phyloP scores from a whole-genome alignment of 202 grass and related monocot genomes.

The Schoenoplectus triqueter region DNA sequence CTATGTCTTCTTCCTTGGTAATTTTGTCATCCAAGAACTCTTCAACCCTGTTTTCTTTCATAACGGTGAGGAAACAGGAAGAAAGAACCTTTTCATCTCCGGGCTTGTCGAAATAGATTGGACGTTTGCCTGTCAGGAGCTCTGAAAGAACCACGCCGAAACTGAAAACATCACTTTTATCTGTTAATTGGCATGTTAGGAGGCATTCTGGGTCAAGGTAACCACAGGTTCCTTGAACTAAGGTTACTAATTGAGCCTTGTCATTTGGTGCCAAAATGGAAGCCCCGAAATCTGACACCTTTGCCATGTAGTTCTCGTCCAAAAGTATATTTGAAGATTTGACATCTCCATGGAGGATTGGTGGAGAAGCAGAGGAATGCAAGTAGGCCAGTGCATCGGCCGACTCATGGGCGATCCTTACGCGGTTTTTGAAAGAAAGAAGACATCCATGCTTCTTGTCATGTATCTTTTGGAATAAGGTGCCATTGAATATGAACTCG shows the following conservation, averaged over 20 bases:
- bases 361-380: conserved; percentile 33
- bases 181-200: conserved; percentile 29
- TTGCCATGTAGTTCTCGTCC: conserved; percentile 34
- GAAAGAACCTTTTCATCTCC: conserved; percentile 38
- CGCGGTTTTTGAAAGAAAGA: conserved; percentile 25
- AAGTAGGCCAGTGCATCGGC: conserved; percentile 45
- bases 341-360: conserved; percentile 44
- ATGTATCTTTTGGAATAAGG: conserved; percentile 36
- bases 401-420: conserved; percentile 43
- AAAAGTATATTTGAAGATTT: conserved; percentile 48
- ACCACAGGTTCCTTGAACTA: conserved; percentile 43
- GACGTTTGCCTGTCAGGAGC: conserved; percentile 32
- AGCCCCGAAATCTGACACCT: conserved; percentile 47
- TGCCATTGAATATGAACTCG: conserved; percentile 42
- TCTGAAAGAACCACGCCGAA: conserved; percentile 49
- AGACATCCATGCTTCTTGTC: neutral
- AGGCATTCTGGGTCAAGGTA: conserved; percentile 50
- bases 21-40: conserved; percentile 5
- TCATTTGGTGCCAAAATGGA: conserved; percentile 38
- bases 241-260: conserved; percentile 33
- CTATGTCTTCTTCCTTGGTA: neutral
- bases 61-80: conserved; percentile 29
- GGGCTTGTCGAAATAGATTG: conserved; percentile 17
- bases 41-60: neutral
- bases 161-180: conserved; percentile 48